Base-by-base conservation (phyloP, 306 rosid genomes). In the Cicer judaicum region DNA sequence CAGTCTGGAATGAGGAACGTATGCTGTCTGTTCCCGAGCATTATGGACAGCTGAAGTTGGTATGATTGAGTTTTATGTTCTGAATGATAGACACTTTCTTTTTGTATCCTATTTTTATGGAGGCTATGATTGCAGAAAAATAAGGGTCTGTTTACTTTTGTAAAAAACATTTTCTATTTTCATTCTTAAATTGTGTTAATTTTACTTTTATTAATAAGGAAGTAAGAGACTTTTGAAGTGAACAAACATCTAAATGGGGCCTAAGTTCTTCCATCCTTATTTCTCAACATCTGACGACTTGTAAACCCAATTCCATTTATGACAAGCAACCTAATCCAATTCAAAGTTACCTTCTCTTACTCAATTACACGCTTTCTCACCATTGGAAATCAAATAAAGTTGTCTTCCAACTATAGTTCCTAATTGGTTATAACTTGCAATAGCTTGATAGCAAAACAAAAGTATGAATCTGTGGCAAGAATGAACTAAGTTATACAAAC, bases 1-100 rank as follows among this genome's bases (percentile, higher is more conserved):
- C 99, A 24, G 96, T 95, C 69, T 95, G 99, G 99, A 89, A 95
- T 82, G 98, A 92, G 85, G 99, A 95, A 66, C 92, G 84, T 81
- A 95, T 89, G 98, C 88, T 95, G 67, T 95, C 98, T 54, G 97
- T 95, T 80, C 99, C 99, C 24, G 91, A 88, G 75, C 49, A 52
- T 46, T 95, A 36, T 75, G 98, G 99, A 76, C 68, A 88, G 43
- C 47, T 95, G 73, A 93, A 92, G 79, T 74, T 95, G 99, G 99
- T 90, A 90, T 55, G 92, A 10, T 52, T 79, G 76, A 65, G 54
- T 19, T 43, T 56, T 77, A 59, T 11, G 15, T 42, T 52, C 16
- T 52, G 34, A 64, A 47, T 66, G 55, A 52, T 48, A 38, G 29
- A 39, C 56, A 49, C 49, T 79, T 74, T 70, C 53, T 73, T 41